Evolutionary conservation across 73 alveolate species (phyloP).

Genomic region (Halteria grandinella): DNA sequence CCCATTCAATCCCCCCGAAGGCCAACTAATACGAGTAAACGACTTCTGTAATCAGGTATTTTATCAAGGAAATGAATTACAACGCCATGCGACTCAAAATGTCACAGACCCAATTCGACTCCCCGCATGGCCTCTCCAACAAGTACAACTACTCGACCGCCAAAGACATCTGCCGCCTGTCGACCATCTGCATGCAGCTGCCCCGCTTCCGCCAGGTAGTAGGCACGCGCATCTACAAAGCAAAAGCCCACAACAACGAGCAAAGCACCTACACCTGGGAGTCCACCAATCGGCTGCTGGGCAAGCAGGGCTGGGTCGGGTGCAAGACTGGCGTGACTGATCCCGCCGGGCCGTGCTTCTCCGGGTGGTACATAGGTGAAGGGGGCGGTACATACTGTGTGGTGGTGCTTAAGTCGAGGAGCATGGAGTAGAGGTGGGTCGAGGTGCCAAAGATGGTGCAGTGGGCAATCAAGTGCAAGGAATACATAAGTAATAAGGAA

Average conservation of each 20-base stretch:
- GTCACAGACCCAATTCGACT: constrained; percentile 34
- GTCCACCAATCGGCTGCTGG: constrained; percentile 35
- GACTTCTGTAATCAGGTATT: not conserved
- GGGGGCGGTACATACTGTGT: not conserved
- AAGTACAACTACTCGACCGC: constrained; percentile 59
- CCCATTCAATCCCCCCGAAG: not conserved
- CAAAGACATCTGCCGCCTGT: constrained; percentile 53
- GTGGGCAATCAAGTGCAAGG: too few relatives aligned
- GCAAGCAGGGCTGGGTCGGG: constrained; percentile 26
- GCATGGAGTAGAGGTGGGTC: constrained; percentile 52
- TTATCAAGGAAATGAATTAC: constrained; percentile 55
- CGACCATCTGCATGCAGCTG: constrained; percentile 50
- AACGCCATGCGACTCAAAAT: constrained; percentile 37
- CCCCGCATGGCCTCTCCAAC: constrained; percentile 74
- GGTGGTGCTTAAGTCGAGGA: constrained; percentile 29
- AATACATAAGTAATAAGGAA: too few relatives aligned
- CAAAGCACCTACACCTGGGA: constrained; percentile 38
- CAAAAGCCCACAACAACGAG: not conserved
- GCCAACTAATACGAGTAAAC: not conserved
- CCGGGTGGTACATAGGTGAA: constrained; percentile 40
- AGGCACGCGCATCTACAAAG: not conserved
- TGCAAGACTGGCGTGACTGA: constrained; percentile 54
- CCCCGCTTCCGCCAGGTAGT: constrained; percentile 41
- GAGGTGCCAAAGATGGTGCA: constrained; percentile 46
- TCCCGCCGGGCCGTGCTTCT: constrained; percentile 63